A percentile compares a stretch with the other conserved stretches of the same genome.
Evolutionary conservation across 75 land plant genomes (phyloP).

Genomic region (Pseudotsuga menziesii): DNA sequence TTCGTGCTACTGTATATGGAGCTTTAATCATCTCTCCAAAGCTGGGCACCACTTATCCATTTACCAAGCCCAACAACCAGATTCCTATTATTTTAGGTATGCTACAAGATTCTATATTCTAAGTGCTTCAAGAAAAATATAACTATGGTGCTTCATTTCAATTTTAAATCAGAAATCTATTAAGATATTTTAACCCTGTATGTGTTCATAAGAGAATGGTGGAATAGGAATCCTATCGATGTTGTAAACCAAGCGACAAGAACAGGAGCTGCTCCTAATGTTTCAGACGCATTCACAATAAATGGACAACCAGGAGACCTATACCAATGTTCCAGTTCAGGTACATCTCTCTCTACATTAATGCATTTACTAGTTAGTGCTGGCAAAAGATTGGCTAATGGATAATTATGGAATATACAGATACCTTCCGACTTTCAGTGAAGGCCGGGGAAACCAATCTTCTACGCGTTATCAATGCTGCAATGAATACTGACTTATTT

Average conservation of each 20-base stretch:
- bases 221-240: constrained; percentile 40
- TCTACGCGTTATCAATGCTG: constrained; percentile 25
- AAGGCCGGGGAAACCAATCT: constrained; percentile 19
- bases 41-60: constrained; percentile 10
- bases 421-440: constrained; percentile 7
- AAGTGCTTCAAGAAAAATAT: neutral
- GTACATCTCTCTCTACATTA: neutral
- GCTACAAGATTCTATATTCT: neutral
- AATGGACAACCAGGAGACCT: constrained; percentile 68
- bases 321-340: constrained; percentile 44
- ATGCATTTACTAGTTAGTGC: neutral
- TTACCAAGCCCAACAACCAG: neutral
- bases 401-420: neutral
- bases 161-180: too few species aligned
- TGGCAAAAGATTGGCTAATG: neutral
- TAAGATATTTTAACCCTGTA: neutral
- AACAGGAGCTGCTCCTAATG: constrained; percentile 50
- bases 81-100: constrained; percentile 22
- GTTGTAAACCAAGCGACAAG: constrained; percentile 24
- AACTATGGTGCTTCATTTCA: neutral
- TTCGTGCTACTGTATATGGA: constrained; percentile 32
- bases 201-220: constrained; percentile 52
- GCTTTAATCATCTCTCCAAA: constrained; percentile 20
- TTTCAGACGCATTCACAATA: constrained; percentile 38
- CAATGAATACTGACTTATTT: constrained; percentile 18